Conservation (phyloP, 805 yeast genomes). For the Zygotorulaspora danielsina region DNA sequence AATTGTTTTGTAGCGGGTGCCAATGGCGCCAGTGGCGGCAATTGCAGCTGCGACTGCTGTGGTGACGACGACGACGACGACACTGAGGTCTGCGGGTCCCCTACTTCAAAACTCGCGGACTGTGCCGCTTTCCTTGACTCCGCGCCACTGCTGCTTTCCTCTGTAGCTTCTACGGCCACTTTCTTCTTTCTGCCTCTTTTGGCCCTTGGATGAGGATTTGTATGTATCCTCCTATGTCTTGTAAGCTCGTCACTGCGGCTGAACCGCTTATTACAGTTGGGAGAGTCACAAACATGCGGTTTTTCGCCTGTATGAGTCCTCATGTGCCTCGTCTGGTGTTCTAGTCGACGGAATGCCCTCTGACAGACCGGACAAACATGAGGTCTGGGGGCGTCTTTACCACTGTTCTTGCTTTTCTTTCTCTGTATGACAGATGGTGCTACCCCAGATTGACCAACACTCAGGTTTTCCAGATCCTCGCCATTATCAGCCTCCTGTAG, state of each 20-base stretch:
- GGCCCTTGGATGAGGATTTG: slow-evolving; percentile 65
- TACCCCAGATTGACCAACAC: slow-evolving; percentile 9
- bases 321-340: slow-evolving; percentile 75
- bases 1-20: slow-evolving; percentile 2
- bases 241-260: slow-evolving; percentile 71
- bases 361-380: slow-evolving; percentile 71
- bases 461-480: slow-evolving; percentile 7
- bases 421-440: slow-evolving; percentile 2
- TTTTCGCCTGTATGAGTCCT: slow-evolving; percentile 80
- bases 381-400: slow-evolving; percentile 44
- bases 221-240: slow-evolving; percentile 67
- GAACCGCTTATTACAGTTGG: slow-evolving; percentile 65
- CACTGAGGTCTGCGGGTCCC: slow-evolving; percentile 2
- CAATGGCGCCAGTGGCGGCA: background rate
- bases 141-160: slow-evolving; percentile 1
- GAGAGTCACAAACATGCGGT: slow-evolving; percentile 71
- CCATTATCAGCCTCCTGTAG: background rate
- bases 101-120: slow-evolving; percentile 9
- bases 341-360: slow-evolving; percentile 69
- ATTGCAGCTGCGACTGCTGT: slow-evolving; percentile 4
- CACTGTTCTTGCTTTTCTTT: slow-evolving; percentile 12
- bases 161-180: slow-evolving; percentile 8
- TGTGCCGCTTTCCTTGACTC: slow-evolving; percentile 3
- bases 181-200: slow-evolving; percentile 45
- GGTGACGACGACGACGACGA: slow-evolving; percentile 11